Evolutionary conservation across 2,329 filamentous ascomycete species (phyloP).

Genomic region (Ceratocystis albifundus): DNA sequence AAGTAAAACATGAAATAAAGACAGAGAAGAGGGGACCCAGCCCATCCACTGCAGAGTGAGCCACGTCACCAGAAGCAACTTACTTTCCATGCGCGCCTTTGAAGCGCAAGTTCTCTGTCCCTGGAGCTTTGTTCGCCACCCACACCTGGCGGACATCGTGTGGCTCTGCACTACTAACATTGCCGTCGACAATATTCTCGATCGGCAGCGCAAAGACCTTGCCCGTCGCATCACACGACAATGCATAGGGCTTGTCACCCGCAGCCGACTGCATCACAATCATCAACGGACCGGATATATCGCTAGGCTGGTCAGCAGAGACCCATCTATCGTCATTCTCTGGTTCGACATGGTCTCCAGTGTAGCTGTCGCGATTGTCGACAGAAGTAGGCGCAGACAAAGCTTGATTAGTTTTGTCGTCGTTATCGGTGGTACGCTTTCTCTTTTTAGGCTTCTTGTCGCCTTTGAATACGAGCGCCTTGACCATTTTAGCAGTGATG

Average conservation of each 20-base stretch:
- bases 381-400: background rate
- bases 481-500: slow-evolving; percentile 54
- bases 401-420: slow-evolving; percentile 22
- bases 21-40: too few relatives aligned
- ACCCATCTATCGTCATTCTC: slow-evolving; percentile 82
- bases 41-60: too few relatives aligned
- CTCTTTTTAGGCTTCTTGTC: slow-evolving; percentile 92
- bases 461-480: slow-evolving; percentile 88
- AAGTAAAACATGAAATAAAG: background rate
- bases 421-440: slow-evolving; percentile 45
- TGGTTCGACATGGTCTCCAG: slow-evolving; percentile 26
- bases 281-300: slow-evolving; percentile 72
- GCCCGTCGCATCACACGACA: slow-evolving; percentile 77
- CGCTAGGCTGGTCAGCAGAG: slow-evolving; percentile 59
- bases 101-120: slow-evolving; percentile 71
- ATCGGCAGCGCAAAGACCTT: slow-evolving; percentile 71
- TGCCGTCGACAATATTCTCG: slow-evolving; percentile 78
- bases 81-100: slow-evolving; percentile 83
- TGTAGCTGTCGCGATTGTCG: slow-evolving; percentile 23
- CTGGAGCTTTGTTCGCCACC: slow-evolving; percentile 73
- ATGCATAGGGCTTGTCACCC: slow-evolving; percentile 57
- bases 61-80: slow-evolving; percentile 24
- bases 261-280: slow-evolving; percentile 55
- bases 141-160: slow-evolving; percentile 95
- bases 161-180: slow-evolving; percentile 77